Percentiles rank a stretch among this genome's conserved stretches.
Conservation (phyloP, 2,329 filamentous ascomycete species). For the Triangularia verruculosa region DNA sequence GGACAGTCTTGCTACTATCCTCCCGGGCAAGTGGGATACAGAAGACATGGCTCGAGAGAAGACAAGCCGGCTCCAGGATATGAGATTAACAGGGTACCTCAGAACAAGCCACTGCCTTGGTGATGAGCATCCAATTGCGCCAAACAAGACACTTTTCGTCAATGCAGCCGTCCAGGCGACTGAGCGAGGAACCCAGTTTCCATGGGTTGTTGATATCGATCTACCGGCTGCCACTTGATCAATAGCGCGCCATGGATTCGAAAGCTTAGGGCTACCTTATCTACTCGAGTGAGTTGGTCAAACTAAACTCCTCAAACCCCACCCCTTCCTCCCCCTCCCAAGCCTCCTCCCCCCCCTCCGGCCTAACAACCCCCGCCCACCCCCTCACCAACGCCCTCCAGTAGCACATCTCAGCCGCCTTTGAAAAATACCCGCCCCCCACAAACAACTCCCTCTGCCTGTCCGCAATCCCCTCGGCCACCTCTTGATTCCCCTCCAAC, state of each 20-base stretch:
- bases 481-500: conserved; percentile 42
- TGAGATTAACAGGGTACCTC: not conserved
- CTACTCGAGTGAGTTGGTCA: conserved; percentile 27
- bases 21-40: not conserved
- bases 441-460: conserved; percentile 45
- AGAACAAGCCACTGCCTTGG: not conserved
- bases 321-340: conserved; percentile 36
- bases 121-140: not conserved
- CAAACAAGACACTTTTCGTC: not conserved
- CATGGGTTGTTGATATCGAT: not conserved
- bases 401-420: conserved; percentile 52
- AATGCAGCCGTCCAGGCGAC: not conserved
- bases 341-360: conserved; percentile 36
- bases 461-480: conserved; percentile 46
- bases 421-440: conserved; percentile 44
- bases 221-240: not conserved
- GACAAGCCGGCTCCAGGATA: not conserved
- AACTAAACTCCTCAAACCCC: conserved; percentile 41
- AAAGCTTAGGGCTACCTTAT: no score
- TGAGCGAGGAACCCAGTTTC: not conserved
- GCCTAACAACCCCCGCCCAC: conserved; percentile 43
- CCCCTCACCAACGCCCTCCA: conserved; percentile 49
- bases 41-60: not conserved
- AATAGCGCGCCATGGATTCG: no score
- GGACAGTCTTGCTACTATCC: not conserved